phyloP scores from a whole-genome alignment of 352 stramenopile species.

The Phytophthora tentaculata region DNA sequence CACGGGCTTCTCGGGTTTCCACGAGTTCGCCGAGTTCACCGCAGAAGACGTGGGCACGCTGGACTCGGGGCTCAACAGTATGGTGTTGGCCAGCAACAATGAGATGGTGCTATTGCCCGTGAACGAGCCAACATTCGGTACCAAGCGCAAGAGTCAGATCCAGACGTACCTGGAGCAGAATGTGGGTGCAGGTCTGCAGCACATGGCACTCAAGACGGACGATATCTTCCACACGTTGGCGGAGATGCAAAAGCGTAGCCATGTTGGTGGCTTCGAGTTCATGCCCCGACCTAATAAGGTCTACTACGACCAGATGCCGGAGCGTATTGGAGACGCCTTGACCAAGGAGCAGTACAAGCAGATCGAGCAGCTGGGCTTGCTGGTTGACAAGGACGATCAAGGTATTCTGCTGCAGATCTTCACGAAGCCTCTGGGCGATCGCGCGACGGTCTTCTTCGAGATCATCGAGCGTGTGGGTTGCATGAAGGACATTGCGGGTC shows the following conservation, averaged over 20 bases:
- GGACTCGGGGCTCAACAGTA: slow-evolving; percentile 95
- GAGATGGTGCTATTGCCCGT: slow-evolving; percentile 94
- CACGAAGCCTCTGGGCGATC: slow-evolving; percentile 89
- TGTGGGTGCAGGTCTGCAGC: slow-evolving; percentile 93
- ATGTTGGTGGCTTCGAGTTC: slow-evolving; percentile 83
- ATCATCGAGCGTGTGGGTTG: slow-evolving; percentile 94
- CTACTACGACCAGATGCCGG: slow-evolving; percentile 93
- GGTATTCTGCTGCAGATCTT: slow-evolving; percentile 94
- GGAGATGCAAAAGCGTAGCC: slow-evolving; percentile 80
- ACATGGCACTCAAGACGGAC: slow-evolving; percentile 96
- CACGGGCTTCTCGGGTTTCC: slow-evolving; percentile 84
- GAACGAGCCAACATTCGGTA: slow-evolving; percentile 96
- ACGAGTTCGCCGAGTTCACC: slow-evolving; percentile 96
- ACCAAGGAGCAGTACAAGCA: slow-evolving; percentile 90
- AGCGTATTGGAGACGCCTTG: slow-evolving; percentile 78
- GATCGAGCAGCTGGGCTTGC: slow-evolving; percentile 92
- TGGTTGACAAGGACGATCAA: slow-evolving; percentile 96
- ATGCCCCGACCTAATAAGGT: slow-evolving; percentile 82
- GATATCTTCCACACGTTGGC: slow-evolving; percentile 95
- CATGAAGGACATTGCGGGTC: slow-evolving; percentile 70
- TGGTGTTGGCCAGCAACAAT: slow-evolving; percentile 94
- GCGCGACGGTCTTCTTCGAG: slow-evolving; percentile 91
- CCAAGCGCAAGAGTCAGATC: slow-evolving; percentile 94
- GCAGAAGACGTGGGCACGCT: slow-evolving; percentile 94
- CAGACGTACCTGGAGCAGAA: slow-evolving; percentile 97